These are phyloP conservation scores for Fusarium sororula DNA, from an alignment of 2,329 filamentous ascomycete species.

Conservation along the genomic window DNA sequence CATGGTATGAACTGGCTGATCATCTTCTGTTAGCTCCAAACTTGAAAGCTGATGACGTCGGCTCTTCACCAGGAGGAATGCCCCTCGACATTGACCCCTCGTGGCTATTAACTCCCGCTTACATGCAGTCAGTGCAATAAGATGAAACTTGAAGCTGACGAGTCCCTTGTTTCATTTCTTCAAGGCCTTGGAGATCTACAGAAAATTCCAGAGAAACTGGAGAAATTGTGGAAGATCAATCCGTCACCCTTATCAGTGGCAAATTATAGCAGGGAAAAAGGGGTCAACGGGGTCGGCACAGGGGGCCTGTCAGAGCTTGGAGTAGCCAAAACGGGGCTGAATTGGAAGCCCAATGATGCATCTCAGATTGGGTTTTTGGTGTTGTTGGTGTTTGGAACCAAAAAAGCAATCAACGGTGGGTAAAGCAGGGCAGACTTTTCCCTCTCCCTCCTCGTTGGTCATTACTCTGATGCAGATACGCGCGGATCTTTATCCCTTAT, in stretches of 20 bases:
- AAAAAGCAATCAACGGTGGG: constrained; percentile 18
- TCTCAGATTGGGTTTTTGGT: constrained; percentile 26
- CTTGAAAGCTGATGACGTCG: constrained; percentile 37
- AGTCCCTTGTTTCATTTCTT: constrained; percentile 40
- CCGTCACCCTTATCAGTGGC: constrained; percentile 35
- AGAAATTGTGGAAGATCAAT: constrained; percentile 8
- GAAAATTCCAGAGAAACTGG: constrained; percentile 19
- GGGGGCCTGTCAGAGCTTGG: constrained; percentile 16
- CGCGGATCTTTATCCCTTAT: constrained; percentile 32
- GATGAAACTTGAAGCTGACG: constrained; percentile 37
- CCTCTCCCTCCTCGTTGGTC: constrained; percentile 5
- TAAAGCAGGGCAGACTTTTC: constrained; percentile 23
- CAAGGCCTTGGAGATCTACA: constrained; percentile 32
- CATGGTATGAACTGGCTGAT: constrained; percentile 1
- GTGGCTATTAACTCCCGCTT: constrained; percentile 22
- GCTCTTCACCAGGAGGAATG: not conserved
- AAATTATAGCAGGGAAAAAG: constrained; percentile 32
- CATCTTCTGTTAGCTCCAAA: constrained; percentile 2
- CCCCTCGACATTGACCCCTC: constrained; percentile 33
- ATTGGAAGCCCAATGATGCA: constrained; percentile 26
- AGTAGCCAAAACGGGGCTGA: constrained; percentile 1
- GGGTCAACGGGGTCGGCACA: constrained; percentile 8
- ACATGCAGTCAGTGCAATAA: not conserved
- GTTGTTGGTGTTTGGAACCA: constrained; percentile 27
- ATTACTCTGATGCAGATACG: constrained; percentile 19